Evolutionary conservation across 163 green algal genomes (phyloP), one percentile per base, ranked within the genome.

Genomic region (Prototheca wickerhamii): DNA sequence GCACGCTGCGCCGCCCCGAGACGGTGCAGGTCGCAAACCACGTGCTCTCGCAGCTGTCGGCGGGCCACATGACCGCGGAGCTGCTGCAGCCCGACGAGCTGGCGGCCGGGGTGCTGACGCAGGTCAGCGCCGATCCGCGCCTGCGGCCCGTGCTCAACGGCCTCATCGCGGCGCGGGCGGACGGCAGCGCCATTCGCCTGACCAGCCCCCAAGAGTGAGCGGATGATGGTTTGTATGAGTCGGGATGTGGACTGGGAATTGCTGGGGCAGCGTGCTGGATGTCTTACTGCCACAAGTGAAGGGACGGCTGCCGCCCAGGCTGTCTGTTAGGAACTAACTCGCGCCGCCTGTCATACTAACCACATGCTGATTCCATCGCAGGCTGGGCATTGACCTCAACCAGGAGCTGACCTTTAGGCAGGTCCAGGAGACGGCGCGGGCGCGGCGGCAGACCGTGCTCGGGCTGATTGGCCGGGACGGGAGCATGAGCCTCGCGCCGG

Each of bases 21-120:
- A 76, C 73, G 1, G 53, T 63, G 20, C 40, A 46, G 35, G 70
- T 68, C 0, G 60, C 59, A 0, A 34, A 35, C 25, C 60, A 73
- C 60, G 65, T 73, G 33, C 58, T 68, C 0, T 56, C 49, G 21
- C 60, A 61, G 28, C 58, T 81, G 53, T 67, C 67, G 10, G 10
- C 12, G 10, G 53, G 28, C 53, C 21, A n/a, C 8, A 57, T 78
- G 37, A 79, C 70, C 12, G 76, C 76, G 18, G 76, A 83, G 73
- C 73, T 83, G 67, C 67, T 83, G 40, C 73, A 81, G 61, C 73
- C 76, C 3, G 73, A 77, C 46, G 76, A 83, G 70, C 53, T 83
- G 40, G 70, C 78, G 51, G 64, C 52, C 3, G 76, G 73, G 40
- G 73, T 83, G 64, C 73, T 83, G 33, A 66, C 68, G 50, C 76